A percentile compares a stretch with the other conserved stretches of the same genome.
Evolutionary conservation across 768 basidiomycete species (phyloP).

Genomic region (Boletus pseudo-olivaceus): DNA sequence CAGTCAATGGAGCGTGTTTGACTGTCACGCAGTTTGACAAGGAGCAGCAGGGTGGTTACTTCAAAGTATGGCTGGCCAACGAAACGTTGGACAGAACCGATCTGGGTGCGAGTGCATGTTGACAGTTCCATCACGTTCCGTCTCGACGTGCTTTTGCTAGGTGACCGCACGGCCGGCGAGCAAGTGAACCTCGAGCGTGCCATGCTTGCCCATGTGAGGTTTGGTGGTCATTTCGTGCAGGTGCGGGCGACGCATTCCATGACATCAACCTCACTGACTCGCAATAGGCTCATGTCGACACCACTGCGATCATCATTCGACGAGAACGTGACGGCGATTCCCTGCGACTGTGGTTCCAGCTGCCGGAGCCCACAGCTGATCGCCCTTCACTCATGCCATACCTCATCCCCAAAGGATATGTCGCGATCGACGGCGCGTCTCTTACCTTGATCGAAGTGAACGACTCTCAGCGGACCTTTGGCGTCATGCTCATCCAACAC

Average conservation of each 20-base stretch:
- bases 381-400: slow-evolving; percentile 71
- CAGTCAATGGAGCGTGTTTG: slow-evolving; percentile 83
- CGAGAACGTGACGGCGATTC: slow-evolving; percentile 81
- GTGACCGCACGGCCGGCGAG: slow-evolving; percentile 73
- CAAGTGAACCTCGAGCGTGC: slow-evolving; percentile 92
- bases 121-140: neutral
- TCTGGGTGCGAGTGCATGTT: slow-evolving; percentile 53
- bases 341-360: slow-evolving; percentile 75
- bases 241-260: slow-evolving; percentile 37
- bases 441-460: slow-evolving; percentile 84
- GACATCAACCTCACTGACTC: neutral
- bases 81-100: slow-evolving; percentile 92
- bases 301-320: slow-evolving; percentile 72
- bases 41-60: slow-evolving; percentile 64
- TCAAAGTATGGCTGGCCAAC: slow-evolving; percentile 93
- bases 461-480: slow-evolving; percentile 60
- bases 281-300: slow-evolving; percentile 87
- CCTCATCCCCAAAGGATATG: slow-evolving; percentile 91
- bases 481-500: slow-evolving; percentile 94
- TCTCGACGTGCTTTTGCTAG: slow-evolving; percentile 37
- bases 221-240: slow-evolving; percentile 98
- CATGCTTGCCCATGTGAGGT: slow-evolving; percentile 85
- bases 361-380: slow-evolving; percentile 55
- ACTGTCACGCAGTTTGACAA: slow-evolving; percentile 85
- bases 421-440: slow-evolving; percentile 92